Percentiles rank a stretch among this genome's conserved stretches.
These are phyloP conservation scores for Calocybe gambosa DNA, from an alignment of 1,284 basidiomycete genomes.

Conservation along the genomic window DNA sequence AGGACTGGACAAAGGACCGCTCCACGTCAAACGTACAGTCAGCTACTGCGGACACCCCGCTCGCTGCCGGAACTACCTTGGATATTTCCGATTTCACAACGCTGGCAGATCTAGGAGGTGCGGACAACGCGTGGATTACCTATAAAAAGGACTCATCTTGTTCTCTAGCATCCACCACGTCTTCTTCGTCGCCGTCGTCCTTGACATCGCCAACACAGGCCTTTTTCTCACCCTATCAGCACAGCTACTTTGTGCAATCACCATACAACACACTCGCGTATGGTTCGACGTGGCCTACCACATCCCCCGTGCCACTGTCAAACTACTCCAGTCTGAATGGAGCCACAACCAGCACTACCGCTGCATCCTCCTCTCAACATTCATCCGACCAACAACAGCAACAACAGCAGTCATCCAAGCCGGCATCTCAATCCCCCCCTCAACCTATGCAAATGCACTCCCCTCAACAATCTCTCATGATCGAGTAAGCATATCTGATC, in stretches of 20 bases:
- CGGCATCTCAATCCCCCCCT: constrained; percentile 13
- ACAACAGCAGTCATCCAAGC: constrained; percentile 13
- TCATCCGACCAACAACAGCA: constrained; percentile 11
- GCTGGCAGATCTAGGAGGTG: constrained; percentile 34
- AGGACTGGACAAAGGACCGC: constrained; percentile 37
- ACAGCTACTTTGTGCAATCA: constrained; percentile 33
- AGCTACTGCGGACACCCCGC: constrained; percentile 17
- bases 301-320: constrained; percentile 54
- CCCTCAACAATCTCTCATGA: constrained; percentile 26
- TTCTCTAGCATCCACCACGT: constrained; percentile 21
- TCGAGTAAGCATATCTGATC: constrained; percentile 32
- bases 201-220: constrained; percentile 29
- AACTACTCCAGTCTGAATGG: constrained; percentile 71
- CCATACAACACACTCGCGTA: constrained; percentile 52
- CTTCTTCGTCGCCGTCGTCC: constrained; percentile 28
- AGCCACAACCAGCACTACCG: constrained; percentile 42
- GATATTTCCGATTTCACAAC: constrained; percentile 37
- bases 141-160: not conserved
- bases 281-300: constrained; percentile 39
- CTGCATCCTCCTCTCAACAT: constrained; percentile 21
- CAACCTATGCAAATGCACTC: constrained; percentile 17
- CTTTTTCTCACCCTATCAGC: constrained; percentile 33
- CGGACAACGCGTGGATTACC: constrained; percentile 11
- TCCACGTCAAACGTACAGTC: constrained; percentile 19
- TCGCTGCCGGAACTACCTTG: constrained; percentile 18